phyloP scores from a whole-genome alignment of 345 rosid genomes.

The Pelargonium nanum region DNA sequence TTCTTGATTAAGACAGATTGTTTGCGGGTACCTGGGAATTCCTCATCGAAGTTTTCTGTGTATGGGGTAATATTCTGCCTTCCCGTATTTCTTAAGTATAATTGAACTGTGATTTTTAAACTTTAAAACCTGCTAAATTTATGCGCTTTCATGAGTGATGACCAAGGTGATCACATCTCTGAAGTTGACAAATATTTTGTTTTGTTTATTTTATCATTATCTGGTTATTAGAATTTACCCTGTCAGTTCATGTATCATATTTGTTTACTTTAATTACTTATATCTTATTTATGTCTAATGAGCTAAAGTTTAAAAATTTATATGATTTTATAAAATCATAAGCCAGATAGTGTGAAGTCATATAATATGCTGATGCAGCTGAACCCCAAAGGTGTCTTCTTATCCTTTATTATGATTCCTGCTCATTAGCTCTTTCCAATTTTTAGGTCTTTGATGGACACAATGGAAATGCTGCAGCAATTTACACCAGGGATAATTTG shows the following conservation, averaged over 20 bases:
- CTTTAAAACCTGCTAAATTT: not conserved
- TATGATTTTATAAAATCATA: not conserved
- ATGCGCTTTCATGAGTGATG: not conserved
- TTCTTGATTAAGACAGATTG: constrained; percentile 59
- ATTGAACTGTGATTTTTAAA: not conserved
- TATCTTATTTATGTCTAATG: not conserved
- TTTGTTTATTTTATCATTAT: not conserved
- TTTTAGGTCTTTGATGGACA: constrained; percentile 86
- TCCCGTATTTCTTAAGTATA: not conserved
- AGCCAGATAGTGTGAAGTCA: not conserved
- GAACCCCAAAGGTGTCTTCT: not conserved
- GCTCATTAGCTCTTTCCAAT: constrained; percentile 3
- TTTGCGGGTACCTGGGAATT: constrained; percentile 51
- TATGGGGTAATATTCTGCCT: constrained; percentile 48
- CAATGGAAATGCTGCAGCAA: constrained; percentile 87
- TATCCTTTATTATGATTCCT: not conserved
- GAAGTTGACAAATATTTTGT: not conserved
- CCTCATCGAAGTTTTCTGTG: constrained; percentile 57
- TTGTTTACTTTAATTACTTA: too few relatives aligned
- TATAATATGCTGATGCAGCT: not conserved
- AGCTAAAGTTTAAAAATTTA: not conserved
- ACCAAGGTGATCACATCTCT: not conserved
- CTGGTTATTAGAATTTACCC: not conserved
- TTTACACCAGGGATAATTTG: constrained; percentile 64
- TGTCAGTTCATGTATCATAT: not conserved